Conservation (phyloP, 2,329 filamentous ascomycete species). For the Stagonosporopsis vannaccii region DNA sequence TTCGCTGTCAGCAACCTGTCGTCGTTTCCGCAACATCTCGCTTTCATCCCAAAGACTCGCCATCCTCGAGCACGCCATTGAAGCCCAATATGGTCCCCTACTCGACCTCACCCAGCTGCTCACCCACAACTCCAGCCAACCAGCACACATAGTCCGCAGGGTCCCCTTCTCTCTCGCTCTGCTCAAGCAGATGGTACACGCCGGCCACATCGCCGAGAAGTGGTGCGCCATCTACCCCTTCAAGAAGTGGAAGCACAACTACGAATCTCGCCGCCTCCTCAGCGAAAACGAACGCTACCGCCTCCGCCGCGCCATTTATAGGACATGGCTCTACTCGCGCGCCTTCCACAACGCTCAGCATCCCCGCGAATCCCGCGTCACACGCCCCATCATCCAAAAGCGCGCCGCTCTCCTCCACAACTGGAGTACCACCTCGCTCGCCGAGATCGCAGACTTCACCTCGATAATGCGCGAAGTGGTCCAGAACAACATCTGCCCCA, state of each 20-base stretch:
- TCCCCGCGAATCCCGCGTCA: constrained; percentile 58
- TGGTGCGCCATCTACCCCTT: constrained; percentile 69
- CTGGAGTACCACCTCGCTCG: constrained; percentile 63
- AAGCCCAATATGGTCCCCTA: constrained; percentile 65
- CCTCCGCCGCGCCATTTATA: constrained; percentile 65
- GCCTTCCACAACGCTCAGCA: constrained; percentile 64
- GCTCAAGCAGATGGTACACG: constrained; percentile 61
- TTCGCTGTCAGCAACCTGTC: constrained; percentile 62
- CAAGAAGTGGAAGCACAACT: constrained; percentile 69
- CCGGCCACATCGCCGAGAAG: constrained; percentile 63
- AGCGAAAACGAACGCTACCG: constrained; percentile 58
- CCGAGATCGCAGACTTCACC: constrained; percentile 67
- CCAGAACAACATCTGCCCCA: constrained; percentile 66
- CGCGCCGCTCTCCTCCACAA: constrained; percentile 66
- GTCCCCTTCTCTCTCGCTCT: constrained; percentile 63
- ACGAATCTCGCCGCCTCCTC: constrained; percentile 62
- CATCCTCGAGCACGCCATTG: constrained; percentile 62
- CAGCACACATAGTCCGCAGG: constrained; percentile 61
- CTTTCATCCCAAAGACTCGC: constrained; percentile 61
- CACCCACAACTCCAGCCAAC: constrained; percentile 67
- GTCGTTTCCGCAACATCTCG: constrained; percentile 62
- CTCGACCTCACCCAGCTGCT: constrained; percentile 66
- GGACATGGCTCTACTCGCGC: constrained; percentile 66
- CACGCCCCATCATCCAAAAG: constrained; percentile 57
- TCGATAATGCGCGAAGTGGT: constrained; percentile 63